phyloP scores from a whole-genome alignment of 768 basidiomycete species.

The Amanita phalloides region DNA sequence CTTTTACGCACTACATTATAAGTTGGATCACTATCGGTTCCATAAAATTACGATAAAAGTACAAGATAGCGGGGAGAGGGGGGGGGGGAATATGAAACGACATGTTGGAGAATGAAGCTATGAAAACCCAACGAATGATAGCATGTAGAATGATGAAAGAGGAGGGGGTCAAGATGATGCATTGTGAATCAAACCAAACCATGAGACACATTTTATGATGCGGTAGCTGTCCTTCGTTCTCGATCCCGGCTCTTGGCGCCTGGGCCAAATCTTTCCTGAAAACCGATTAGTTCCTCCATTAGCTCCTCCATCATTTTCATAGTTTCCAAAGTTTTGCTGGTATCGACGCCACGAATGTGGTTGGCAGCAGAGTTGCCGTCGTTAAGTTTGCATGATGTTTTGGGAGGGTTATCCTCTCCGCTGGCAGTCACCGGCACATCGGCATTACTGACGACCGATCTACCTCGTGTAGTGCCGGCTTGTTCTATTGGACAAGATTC shows the following conservation, averaged over 20 bases:
- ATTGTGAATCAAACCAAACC: slow-evolving; percentile 1
- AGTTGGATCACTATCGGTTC: neutral
- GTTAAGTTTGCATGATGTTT: slow-evolving; percentile 5
- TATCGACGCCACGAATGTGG: slow-evolving; percentile 14
- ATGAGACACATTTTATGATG: slow-evolving; percentile 10
- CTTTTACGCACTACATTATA: neutral
- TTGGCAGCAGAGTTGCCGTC: slow-evolving; percentile 10
- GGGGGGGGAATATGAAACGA: neutral
- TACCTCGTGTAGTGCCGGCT: slow-evolving; percentile 5
- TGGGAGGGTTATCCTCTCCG: slow-evolving; percentile 1
- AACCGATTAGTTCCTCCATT: slow-evolving; percentile 80
- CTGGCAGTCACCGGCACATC: slow-evolving; percentile 23
- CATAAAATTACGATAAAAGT: slow-evolving; percentile 7
- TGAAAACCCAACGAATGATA: slow-evolving; percentile 2
- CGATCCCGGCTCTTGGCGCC: slow-evolving; percentile 40
- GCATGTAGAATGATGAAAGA: neutral
- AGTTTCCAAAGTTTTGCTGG: slow-evolving; percentile 21
- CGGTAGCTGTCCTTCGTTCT: slow-evolving; percentile 31
- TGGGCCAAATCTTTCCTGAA: slow-evolving; percentile 79
- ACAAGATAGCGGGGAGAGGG: neutral
- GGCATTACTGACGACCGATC: slow-evolving; percentile 11
- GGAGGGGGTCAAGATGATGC: slow-evolving; percentile 4
- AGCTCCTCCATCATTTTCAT: slow-evolving; percentile 87
- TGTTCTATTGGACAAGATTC: slow-evolving; percentile 10
- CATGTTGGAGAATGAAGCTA: neutral